A percentile compares a stretch with the other conserved stretches of the same genome.
Evolutionary conservation across 1,284 basidiomycete genomes (phyloP).

Genomic region (Boletellus deceptivus): DNA sequence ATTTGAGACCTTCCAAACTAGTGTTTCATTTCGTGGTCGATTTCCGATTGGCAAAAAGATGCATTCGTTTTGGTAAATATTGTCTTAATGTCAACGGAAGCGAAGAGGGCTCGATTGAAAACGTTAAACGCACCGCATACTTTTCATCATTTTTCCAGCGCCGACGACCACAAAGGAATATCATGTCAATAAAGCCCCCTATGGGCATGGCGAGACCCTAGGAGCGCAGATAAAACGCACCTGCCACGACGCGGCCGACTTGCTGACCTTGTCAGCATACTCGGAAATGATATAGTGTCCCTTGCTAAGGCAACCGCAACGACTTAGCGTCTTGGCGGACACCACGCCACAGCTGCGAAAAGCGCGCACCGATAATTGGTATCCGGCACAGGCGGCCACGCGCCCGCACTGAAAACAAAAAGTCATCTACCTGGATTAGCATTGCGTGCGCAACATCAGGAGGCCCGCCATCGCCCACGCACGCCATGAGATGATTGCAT

Average conservation of each 20-base stretch:
- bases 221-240: conserved; percentile 41
- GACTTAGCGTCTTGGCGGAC: conserved; percentile 3
- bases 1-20: conserved; percentile 80
- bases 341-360: neutral
- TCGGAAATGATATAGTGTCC: conserved; percentile 80
- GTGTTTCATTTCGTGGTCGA: conserved; percentile 16
- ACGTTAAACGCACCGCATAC: conserved; percentile 57
- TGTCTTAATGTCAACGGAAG: conserved; percentile 8
- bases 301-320: conserved; percentile 44
- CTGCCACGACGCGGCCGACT: conserved; percentile 67
- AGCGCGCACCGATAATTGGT: conserved; percentile 69
- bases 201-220: neutral
- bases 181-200: conserved; percentile 12
- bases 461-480: conserved; percentile 32
- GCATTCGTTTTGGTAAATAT: neutral
- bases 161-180: neutral
- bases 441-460: neutral
- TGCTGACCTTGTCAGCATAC: conserved; percentile 72
- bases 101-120: neutral
- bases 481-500: conserved; percentile 72
- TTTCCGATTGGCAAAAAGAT: neutral
- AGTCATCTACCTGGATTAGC: conserved; percentile 3
- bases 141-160: conserved; percentile 26
- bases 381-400: conserved; percentile 80
- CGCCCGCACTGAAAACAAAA: conserved; percentile 47